Evolutionary conservation across 2,329 filamentous ascomycete genomes (phyloP), one percentile per base, ranked within the genome.

Genomic region (Epichloe scottii): DNA sequence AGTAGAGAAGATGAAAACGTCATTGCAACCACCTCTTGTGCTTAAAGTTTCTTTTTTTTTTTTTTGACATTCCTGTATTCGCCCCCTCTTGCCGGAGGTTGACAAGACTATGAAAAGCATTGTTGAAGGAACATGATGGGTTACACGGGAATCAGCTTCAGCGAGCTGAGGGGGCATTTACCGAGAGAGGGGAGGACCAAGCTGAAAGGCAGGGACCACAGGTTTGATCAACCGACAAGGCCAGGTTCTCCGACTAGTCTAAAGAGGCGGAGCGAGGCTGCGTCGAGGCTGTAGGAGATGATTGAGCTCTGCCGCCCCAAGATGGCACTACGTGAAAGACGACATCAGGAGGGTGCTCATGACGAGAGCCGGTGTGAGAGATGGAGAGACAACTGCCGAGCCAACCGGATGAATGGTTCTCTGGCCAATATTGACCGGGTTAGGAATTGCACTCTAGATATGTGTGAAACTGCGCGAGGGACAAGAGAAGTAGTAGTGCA

Each of bases 51-150:
- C 12, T 8, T 48, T 21, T 6, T 6, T 15, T 12, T 7, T 44
- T 26, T 42, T 23, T 14, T 19, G 43, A 23, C 42, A 44, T 30
- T 42, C 19, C 42, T 52, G 17, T n/a, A 14, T 44, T 50, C 42
- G 33, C 46, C n/a, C 40, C 26, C 17, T 33, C 39, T 30, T 30
- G 23, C 17, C 19, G 46, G 41, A 40, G 46, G 21, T 45, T 33
- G 26, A n/a, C 41, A 43, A 51, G 41, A 37, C 26, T 40, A 48
- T 48, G 45, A 48, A 48, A 44, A 48, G 45, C 45, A 40, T 51
- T 44, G 26, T 51, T 38, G 45, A 44, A 40, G 17, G 23, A 51
- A 21, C 23, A 44, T 43, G 33, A 42, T 40, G 8, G 43, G 34
- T 35, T 33, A 26, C 37, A 51, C 19, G 40, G 38, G 38, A 43